Base-by-base conservation (phyloP, 495 filamentous ascomycete genomes). In the Astrothelium subdiscretum region DNA sequence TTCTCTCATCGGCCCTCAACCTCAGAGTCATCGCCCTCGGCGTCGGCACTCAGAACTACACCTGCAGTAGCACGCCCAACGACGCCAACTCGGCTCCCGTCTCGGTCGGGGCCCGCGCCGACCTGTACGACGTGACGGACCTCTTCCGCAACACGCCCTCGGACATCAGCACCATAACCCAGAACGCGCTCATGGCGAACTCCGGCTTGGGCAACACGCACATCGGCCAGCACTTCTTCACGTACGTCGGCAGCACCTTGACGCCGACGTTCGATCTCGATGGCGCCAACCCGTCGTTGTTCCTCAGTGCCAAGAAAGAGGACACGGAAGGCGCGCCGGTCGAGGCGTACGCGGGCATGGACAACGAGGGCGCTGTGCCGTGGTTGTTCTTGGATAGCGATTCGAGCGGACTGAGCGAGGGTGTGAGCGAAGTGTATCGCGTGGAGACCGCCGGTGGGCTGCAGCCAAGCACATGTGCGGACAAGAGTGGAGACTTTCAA, bases 41-140 rank as follows among this genome's bases (percentile, higher is more conserved):
- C 40, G 31, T 68, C 15, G 68, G 68, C 44, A 64, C 57, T 10
- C 68, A 70, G 44, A 70, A 70, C 68, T 70, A 70, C 67, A 70
- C 67, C 61, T 70, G 68, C 57, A 20, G 24, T 44, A 18, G 12
- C 44, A 54, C 62, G 18, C n/a, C 59, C 35, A 40, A 20, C 26
- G 12, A 2, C 3, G 8, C 63, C 40, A 31, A 3, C n/a, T 10
- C 32, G 27, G 22, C 62, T n/a, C 67, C 60, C 18, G 43, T 35
- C n/a, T 51, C 60, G 13, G 27, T 59, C 32, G 68, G 68, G 60
- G 68, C 68, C 38, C 11, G 57, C n/a, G 68, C 68, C 27, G 61
- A 32, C 32, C 66, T 70, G 31, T 68, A 31, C 62, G 62, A 70
- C 61, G 64, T 58, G 31, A 54, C 62, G 26, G 48, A 42, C 20